phyloP scores from a whole-genome alignment of 1,139 yeast genomes.

The Magnusiomyces fungicola region DNA sequence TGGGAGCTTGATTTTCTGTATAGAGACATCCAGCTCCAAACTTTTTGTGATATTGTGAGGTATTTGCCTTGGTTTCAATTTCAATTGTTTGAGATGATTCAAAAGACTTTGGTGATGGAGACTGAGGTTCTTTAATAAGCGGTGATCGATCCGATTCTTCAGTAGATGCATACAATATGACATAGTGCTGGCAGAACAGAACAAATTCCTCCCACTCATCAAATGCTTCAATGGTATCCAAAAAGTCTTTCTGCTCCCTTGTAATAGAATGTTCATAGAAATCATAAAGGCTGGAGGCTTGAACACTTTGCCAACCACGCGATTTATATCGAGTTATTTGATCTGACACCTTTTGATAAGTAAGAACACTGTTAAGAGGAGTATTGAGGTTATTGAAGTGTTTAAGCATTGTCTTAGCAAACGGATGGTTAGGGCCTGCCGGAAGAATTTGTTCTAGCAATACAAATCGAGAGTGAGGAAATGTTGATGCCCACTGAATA shows the following conservation, averaged over 20 bases:
- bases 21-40: constrained; percentile 42
- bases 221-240: constrained; percentile 55
- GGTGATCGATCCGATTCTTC: constrained; percentile 4
- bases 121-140: background rate
- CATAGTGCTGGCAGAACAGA: constrained; percentile 69
- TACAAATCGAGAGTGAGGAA: constrained; percentile 52
- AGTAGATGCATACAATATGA: constrained; percentile 52
- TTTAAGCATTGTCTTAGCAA: constrained; percentile 65
- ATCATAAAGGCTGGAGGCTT: constrained; percentile 48
- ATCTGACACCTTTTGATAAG: constrained; percentile 45
- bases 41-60: constrained; percentile 35
- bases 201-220: constrained; percentile 84
- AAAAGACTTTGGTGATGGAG: constrained; percentile 5
- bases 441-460: constrained; percentile 70
- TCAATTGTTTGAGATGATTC: constrained; percentile 10
- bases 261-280: constrained; percentile 49
- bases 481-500: constrained; percentile 43
- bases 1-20: constrained; percentile 14
- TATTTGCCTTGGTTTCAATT: constrained; percentile 3
- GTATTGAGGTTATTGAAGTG: constrained; percentile 64
- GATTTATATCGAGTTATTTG: constrained; percentile 46
- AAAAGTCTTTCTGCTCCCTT: constrained; percentile 36
- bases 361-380: constrained; percentile 59
- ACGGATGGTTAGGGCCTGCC: constrained; percentile 53
- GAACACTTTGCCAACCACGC: constrained; percentile 44